A percentile compares a stretch with the other conserved stretches of the same genome.
These are phyloP conservation scores for Phytophthora agathidicida DNA, from an alignment of 352 stramenopile species.

Conservation along the genomic window DNA sequence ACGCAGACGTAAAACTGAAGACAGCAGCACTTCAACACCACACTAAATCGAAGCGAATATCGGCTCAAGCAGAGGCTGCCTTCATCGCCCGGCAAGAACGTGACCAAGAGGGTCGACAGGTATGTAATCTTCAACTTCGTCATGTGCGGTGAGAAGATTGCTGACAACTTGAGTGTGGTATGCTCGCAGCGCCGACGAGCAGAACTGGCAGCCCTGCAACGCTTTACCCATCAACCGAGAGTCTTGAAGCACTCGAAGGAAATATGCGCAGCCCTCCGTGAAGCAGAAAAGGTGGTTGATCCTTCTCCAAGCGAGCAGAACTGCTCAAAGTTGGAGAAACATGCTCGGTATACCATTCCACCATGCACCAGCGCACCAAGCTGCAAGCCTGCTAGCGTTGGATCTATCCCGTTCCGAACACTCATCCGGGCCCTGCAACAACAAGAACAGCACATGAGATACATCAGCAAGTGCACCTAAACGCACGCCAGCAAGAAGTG, in stretches of 20 bases:
- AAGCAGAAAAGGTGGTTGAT: constrained; percentile 3
- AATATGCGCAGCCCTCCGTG: constrained; percentile 28
- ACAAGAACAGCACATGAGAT: constrained; percentile 17
- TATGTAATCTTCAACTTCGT: constrained; percentile 4
- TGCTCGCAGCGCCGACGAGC: constrained; percentile 7
- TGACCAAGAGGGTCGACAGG: too few relatives aligned
- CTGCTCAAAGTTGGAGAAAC: neutral
- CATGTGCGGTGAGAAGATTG: neutral
- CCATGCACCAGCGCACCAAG: neutral
- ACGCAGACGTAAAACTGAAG: neutral
- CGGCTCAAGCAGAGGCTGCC: constrained; percentile 9
- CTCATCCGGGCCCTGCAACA: constrained; percentile 11
- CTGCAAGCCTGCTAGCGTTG: neutral
- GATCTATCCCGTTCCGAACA: neutral
- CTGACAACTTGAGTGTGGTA: too few relatives aligned
- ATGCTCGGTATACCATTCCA: constrained; percentile 5
- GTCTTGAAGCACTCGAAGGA: constrained; percentile 33
- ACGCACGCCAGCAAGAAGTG: constrained; percentile 1
- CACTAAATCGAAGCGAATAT: constrained; percentile 4
- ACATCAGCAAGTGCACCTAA: constrained; percentile 1
- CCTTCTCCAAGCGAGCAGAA: constrained; percentile 5
- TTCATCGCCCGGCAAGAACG: constrained; percentile 38
- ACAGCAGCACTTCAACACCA: neutral
- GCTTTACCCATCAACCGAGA: constrained; percentile 29
- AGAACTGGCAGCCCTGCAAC: constrained; percentile 12